phyloP scores from a whole-genome alignment of 176 grass and related monocot species.

The Cenchrus fungigraminus region DNA sequence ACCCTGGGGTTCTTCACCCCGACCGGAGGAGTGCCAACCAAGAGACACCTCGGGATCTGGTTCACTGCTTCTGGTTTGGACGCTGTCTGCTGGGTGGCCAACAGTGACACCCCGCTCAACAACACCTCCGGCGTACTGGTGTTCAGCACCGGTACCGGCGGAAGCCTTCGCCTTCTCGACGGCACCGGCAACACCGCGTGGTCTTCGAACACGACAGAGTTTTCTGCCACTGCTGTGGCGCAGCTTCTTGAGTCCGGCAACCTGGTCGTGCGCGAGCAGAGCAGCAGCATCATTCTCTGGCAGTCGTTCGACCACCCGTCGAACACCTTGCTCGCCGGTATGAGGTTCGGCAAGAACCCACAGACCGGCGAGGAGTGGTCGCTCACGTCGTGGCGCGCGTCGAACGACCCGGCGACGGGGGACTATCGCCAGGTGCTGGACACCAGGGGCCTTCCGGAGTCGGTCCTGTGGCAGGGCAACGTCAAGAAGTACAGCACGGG shows the following conservation, averaged over 20 bases:
- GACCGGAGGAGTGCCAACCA: background rate
- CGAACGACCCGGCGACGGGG: constrained; percentile 25
- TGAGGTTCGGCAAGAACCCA: constrained; percentile 38
- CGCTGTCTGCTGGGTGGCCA: constrained; percentile 38
- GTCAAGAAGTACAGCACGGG: constrained; percentile 15
- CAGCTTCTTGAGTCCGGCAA: constrained; percentile 27
- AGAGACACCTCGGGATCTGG: constrained; percentile 39
- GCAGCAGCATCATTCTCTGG: constrained; percentile 17
- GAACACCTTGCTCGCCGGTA: constrained; percentile 42
- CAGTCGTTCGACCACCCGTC: constrained; percentile 50
- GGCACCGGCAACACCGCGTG: background rate
- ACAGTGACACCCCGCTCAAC: constrained; percentile 26
- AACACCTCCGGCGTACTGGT: background rate
- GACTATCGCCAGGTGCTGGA: background rate
- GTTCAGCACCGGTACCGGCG: background rate
- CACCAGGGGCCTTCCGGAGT: constrained; percentile 38
- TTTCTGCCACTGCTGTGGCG: background rate
- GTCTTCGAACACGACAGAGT: background rate
- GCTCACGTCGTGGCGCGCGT: constrained; percentile 9
- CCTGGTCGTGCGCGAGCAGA: constrained; percentile 26
- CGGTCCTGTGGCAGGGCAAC: background rate
- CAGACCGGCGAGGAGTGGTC: constrained; percentile 30
- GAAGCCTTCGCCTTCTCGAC: background rate
- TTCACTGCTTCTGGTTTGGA: background rate
- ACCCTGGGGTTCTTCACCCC: constrained; percentile 44